Conservation (phyloP, 768 basidiomycete genomes). For the Daedaleopsis sinensis region DNA sequence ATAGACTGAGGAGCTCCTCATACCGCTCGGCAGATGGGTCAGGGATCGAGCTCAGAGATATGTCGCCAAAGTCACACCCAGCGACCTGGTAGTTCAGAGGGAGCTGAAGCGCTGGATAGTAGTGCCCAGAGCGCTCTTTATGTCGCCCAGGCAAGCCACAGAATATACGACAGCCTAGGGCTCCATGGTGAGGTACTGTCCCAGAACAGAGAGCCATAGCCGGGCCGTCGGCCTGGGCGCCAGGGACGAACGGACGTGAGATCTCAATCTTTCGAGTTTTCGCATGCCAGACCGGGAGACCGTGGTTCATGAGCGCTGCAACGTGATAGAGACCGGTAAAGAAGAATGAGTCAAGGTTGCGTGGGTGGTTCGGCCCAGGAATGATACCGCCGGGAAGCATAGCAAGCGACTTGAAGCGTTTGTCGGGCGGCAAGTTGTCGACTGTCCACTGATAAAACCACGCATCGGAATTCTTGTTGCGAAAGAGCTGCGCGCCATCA, state of each 20-base stretch:
- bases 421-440: constrained; percentile 24
- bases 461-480: constrained; percentile 34
- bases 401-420: constrained; percentile 32
- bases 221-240: constrained; percentile 12
- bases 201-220: constrained; percentile 32
- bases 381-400: constrained; percentile 31
- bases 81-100: constrained; percentile 28
- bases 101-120: constrained; percentile 37
- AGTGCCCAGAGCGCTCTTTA: constrained; percentile 37
- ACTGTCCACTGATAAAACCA: constrained; percentile 39
- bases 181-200: constrained; percentile 39
- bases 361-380: constrained; percentile 36
- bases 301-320: constrained; percentile 29
- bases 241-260: not conserved
- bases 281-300: constrained; percentile 34
- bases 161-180: constrained; percentile 37
- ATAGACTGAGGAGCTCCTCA: not conserved
- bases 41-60: constrained; percentile 8
- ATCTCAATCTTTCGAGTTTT: not conserved
- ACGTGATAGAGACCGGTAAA: constrained; percentile 30
- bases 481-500: constrained; percentile 34
- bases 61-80: constrained; percentile 35
- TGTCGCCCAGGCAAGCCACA: constrained; percentile 36
- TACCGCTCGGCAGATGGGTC: not conserved
- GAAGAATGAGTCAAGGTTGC: constrained; percentile 36